A percentile compares a stretch with the other conserved stretches of the same genome.
Conservation (phyloP, 306 rosid genomes). For the Vicia faba region DNA sequence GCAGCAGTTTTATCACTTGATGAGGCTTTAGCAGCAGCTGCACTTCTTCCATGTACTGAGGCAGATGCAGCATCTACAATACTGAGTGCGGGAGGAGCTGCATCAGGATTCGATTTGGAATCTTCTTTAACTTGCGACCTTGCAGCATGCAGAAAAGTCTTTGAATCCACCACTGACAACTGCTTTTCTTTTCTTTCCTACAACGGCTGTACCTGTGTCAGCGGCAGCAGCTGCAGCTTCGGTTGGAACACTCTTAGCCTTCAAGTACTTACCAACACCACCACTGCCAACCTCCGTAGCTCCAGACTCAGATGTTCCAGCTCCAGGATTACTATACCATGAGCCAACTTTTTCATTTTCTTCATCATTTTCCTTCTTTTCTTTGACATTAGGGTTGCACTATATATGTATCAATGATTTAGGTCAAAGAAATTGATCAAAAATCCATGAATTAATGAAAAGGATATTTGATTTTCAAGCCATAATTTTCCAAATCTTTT, state of each 20-base stretch:
- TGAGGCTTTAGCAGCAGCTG: conserved; percentile 92
- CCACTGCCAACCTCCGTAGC: conserved; percentile 50
- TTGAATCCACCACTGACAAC: conserved; percentile 55
- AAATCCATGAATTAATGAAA: too few relatives aligned
- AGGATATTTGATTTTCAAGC: too few relatives aligned
- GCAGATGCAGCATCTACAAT: conserved; percentile 99
- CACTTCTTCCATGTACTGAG: conserved; percentile 98
- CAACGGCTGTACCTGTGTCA: conserved; percentile 43
- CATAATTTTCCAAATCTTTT: too few relatives aligned
- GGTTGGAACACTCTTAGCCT: conserved; percentile 58
- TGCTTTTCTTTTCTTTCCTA: conserved; percentile 76
- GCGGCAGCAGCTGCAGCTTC: conserved; percentile 43
- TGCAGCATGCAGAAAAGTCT: conserved; percentile 83
- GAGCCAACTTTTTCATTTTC: conserved; percentile 87
- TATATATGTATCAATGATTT: too few relatives aligned
- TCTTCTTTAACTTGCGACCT: conserved; percentile 77
- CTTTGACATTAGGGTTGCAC: too few relatives aligned
- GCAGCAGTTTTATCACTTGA: conserved; percentile 94
- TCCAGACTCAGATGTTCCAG: conserved; percentile 63
- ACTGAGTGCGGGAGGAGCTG: conserved; percentile 77
- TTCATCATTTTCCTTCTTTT: too few relatives aligned
- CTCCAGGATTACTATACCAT: conserved; percentile 89
- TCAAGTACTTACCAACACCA: conserved; percentile 87
- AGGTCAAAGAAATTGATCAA: too few relatives aligned
- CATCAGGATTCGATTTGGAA: conserved; percentile 58